Evolutionary conservation across 257 asterid species (phyloP).

Genomic region (Ilex aquifolium): DNA sequence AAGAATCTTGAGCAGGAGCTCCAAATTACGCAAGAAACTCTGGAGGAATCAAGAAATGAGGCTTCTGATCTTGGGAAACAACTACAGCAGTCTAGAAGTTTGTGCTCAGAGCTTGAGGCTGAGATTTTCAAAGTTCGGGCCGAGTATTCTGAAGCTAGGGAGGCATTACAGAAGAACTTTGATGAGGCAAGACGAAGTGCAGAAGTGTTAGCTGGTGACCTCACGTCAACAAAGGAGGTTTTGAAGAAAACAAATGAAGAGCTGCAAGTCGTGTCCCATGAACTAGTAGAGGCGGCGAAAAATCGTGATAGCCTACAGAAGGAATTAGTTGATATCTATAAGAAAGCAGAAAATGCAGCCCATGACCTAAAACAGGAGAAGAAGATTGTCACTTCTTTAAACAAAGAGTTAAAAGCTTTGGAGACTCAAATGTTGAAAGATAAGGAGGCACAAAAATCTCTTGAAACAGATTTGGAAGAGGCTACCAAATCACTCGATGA

Average conservation of each 20-base stretch:
- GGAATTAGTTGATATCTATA: slow-evolving; percentile 41
- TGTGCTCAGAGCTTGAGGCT: slow-evolving; percentile 50
- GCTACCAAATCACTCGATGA: slow-evolving; percentile 55
- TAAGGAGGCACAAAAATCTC: slow-evolving; percentile 36
- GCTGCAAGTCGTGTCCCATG: slow-evolving; percentile 28
- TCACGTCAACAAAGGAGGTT: slow-evolving; percentile 35
- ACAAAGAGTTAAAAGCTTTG: slow-evolving; percentile 37
- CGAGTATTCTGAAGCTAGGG: slow-evolving; percentile 46
- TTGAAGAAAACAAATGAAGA: slow-evolving; percentile 46
- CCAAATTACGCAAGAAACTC: slow-evolving; percentile 24
- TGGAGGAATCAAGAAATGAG: slow-evolving; percentile 50
- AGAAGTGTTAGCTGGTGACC: slow-evolving; percentile 36
- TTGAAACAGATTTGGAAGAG: slow-evolving; percentile 51
- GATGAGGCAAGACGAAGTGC: slow-evolving; percentile 36
- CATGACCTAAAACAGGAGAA: slow-evolving; percentile 45
- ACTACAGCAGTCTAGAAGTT: slow-evolving; percentile 41
- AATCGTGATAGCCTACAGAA: slow-evolving; percentile 40
- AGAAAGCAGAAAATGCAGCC: slow-evolving; percentile 40
- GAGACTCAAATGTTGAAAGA: slow-evolving; percentile 39
- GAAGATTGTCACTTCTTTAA: slow-evolving; percentile 29
- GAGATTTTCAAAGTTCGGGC: slow-evolving; percentile 34
- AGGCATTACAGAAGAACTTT: slow-evolving; percentile 33
- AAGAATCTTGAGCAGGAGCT: slow-evolving; percentile 43
- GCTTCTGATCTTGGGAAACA: slow-evolving; percentile 43
- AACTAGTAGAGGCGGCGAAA: slow-evolving; percentile 35